These are phyloP conservation scores for Heritiera littoralis DNA, from an alignment of 345 rosid species.

Conservation along the genomic window DNA sequence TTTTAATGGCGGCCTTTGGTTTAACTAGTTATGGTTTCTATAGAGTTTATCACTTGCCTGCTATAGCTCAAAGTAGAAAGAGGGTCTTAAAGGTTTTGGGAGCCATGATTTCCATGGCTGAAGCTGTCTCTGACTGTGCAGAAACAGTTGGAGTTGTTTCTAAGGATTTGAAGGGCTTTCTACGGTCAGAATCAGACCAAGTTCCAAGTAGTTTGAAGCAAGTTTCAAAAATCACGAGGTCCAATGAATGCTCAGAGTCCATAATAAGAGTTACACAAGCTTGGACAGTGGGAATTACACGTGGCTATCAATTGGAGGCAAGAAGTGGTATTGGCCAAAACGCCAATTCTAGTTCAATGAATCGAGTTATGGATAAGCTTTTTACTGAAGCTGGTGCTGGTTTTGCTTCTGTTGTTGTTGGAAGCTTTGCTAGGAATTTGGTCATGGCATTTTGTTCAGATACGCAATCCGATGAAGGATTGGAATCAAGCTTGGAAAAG, in stretches of 20 bases:
- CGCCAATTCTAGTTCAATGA: conserved; percentile 42
- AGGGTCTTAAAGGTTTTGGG: conserved; percentile 46
- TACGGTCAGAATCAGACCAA: conserved; percentile 66
- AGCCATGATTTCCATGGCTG: conserved; percentile 53
- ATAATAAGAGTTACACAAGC: conserved; percentile 51
- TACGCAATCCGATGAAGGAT: background rate
- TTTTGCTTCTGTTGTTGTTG: conserved; percentile 75
- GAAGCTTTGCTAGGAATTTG: conserved; percentile 80
- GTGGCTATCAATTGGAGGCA: conserved; percentile 41
- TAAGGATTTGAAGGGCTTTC: conserved; percentile 53
- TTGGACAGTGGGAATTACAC: conserved; percentile 48
- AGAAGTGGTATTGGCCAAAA: conserved; percentile 20
- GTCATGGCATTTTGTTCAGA: conserved; percentile 45
- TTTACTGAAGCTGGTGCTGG: conserved; percentile 66
- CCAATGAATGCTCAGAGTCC: conserved; percentile 56
- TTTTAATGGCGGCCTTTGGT: conserved; percentile 42
- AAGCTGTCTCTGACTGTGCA: conserved; percentile 63
- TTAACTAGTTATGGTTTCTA: conserved; percentile 54
- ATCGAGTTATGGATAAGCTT: conserved; percentile 62
- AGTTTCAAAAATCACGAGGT: conserved; percentile 57
- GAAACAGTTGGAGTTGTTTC: conserved; percentile 49
- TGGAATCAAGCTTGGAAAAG: conserved; percentile 17
- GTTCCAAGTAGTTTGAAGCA: conserved; percentile 73
- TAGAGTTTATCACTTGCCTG: conserved; percentile 65
- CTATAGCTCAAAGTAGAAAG: conserved; percentile 46